A percentile compares a stretch with the other conserved stretches of the same genome.
These are phyloP conservation scores for Pseudocercospora fuligena DNA, from an alignment of 2,329 filamentous ascomycete species.

Conservation along the genomic window DNA sequence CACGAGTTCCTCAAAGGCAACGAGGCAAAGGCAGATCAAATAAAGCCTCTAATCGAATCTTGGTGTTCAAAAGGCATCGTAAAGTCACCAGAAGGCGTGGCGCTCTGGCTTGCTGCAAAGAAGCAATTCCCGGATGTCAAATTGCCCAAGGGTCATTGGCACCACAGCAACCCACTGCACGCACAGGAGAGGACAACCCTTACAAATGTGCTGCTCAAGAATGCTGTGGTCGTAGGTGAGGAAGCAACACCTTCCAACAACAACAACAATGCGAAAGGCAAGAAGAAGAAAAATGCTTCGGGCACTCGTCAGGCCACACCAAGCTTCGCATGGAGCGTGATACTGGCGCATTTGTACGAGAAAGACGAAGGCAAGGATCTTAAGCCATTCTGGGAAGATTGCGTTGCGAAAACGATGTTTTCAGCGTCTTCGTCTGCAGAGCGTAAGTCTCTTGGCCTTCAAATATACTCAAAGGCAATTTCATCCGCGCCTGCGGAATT, in stretches of 20 bases:
- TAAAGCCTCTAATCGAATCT: constrained; percentile 34
- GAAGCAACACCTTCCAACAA: constrained; percentile 24
- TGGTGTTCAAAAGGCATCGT: constrained; percentile 61
- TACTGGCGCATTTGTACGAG: constrained; percentile 58
- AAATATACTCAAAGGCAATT: constrained; percentile 80
- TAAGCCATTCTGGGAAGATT: constrained; percentile 80
- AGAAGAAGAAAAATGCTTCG: constrained; percentile 59
- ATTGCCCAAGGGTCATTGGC: constrained; percentile 74
- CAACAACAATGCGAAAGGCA: constrained; percentile 27
- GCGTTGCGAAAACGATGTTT: constrained; percentile 87
- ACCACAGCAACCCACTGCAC: constrained; percentile 71
- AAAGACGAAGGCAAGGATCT: constrained; percentile 56
- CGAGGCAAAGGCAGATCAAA: constrained; percentile 24
- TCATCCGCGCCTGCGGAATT: constrained; percentile 54
- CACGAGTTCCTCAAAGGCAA: constrained; percentile 64
- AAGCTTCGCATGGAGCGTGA: constrained; percentile 85
- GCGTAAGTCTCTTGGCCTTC: constrained; percentile 90
- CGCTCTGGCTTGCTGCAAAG: constrained; percentile 78
- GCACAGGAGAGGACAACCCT: constrained; percentile 70
- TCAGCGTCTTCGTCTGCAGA: constrained; percentile 80
- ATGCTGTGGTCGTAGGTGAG: constrained; percentile 59
- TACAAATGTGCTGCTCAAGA: constrained; percentile 80
- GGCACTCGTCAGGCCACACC: constrained; percentile 72
- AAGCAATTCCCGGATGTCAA: constrained; percentile 67
- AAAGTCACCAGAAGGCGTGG: constrained; percentile 85